Evolutionary conservation across 2,329 filamentous ascomycete species (phyloP), one percentile per base, ranked within the genome.

Genomic region (Aspergillus pseudonomiae): DNA sequence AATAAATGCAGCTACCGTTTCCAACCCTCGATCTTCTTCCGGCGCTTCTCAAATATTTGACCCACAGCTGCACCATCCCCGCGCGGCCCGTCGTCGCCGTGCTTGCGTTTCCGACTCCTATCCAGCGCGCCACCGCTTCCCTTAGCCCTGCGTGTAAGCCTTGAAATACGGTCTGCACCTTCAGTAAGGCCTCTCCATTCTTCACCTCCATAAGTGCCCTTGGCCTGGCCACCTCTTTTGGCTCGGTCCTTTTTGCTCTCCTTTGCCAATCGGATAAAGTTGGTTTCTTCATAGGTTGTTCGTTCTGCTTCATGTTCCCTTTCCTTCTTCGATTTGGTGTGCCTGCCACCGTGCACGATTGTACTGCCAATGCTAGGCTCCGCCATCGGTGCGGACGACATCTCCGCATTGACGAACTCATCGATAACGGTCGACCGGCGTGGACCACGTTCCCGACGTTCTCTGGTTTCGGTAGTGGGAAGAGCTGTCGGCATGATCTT

Each of bases 301-400:
- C 91, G 85, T 80, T 97, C 94, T 1, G 86, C 86, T 77, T 98
- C 94, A 46, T 88, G 87, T 66, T 88, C 88, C 61, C 91, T 87
- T 75, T 97, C 91, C 39, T 88, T 84, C 16, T 89, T 86, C 6
- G 91, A 92, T 83, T 94, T 95, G 73, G 88, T 88, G 75, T 88
- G 88, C 67, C 94, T 88, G 39, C 95, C 95, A 57, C 91, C 89
- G 56, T 88, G 84, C 5, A 90, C 84, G 70, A 97, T 96, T 21
- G 92, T 97, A 62, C 91, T 95, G 64, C 95, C 96, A 71, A 99
- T 96, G 70, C 91, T 96, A 60, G 94, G 93, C 76, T 96, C 87
- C 1, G 93, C 92, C 63, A 92, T 79, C 1, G 95, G 95, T 2
- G 92, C 92, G 6, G 85, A 80, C 0, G 93, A 94, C 63, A 98